Base-by-base conservation (phyloP, 305 asterid species). In the Striga hermonthica region DNA sequence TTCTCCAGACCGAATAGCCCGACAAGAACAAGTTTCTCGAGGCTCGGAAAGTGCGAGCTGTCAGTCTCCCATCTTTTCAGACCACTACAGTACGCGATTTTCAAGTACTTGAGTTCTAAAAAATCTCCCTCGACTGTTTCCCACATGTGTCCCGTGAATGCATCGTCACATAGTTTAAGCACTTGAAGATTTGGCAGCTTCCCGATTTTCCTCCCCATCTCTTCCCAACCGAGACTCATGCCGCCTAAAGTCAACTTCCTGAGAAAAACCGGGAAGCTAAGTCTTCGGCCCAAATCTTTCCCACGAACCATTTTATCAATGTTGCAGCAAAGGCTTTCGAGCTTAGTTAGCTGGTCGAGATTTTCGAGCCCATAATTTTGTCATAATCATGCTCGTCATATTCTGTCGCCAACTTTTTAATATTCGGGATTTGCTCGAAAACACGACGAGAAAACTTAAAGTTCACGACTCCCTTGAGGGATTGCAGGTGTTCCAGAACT, bases 201-300 rank as follows among this genome's bases (percentile, higher is more conserved):
- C 12, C 53, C 53, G 4, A 47, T 47, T 14, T 47, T 47, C 53
- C 6, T 47, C 12, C 7, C 12, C 53, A 47, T 47, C 2, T 47
- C 53, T 47, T 47, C 53, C 53, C 53, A 47, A 11, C 12, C 15
- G 14, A 43, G 14, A 14, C 14, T 47, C 15, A 2, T 4, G 5
- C 53, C 53, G 11, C 53, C 14, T 47, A 47, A 47, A n/a, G 53
- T 47, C 53, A 47, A n/a, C 53, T 47, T 47, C 14, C 10, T 47
- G 16, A 47, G 53, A 14, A 14, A 47, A n/a, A 10, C 15, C 53
- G 53, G 53, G 53, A 47, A 47, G 14, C 15, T 47, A 6, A 47
- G 53, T 4, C n/a, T n/a, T 47, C 12, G 14, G 4, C 11, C 7
- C 16, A 47, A n/a, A 13, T 11, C 14, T 10, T 14, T 4, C 12